These are phyloP conservation scores for Evernia prunastri DNA, from an alignment of 495 filamentous ascomycete species.

Conservation along the genomic window DNA sequence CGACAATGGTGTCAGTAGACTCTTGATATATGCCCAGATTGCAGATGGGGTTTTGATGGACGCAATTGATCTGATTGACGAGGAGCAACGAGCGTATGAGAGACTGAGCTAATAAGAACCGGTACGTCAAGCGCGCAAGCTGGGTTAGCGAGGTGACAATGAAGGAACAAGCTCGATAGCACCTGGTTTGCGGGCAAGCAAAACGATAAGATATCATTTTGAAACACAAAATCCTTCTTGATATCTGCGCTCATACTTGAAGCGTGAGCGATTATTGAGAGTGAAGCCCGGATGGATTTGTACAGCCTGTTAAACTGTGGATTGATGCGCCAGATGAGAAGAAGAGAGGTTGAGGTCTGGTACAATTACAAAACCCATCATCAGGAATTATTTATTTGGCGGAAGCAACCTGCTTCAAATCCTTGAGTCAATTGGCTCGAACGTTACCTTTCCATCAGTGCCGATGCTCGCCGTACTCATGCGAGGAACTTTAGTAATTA, in stretches of 20 bases:
- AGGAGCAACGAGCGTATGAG: slow-evolving; percentile 44
- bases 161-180: not conserved
- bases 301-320: not conserved
- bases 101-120: slow-evolving; percentile 2
- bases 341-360: not conserved
- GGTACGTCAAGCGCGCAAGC: not conserved
- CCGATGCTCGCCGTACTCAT: slow-evolving; percentile 53
- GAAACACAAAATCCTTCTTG: not conserved
- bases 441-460: slow-evolving; percentile 61
- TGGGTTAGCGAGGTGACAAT: not conserved
- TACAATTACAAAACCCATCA: not conserved
- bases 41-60: slow-evolving; percentile 41
- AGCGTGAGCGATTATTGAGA: not conserved
- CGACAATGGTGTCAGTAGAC: slow-evolving; percentile 39
- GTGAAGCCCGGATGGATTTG: not conserved
- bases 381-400: not conserved
- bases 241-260: not conserved
- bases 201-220: not conserved
- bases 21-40: slow-evolving; percentile 48
- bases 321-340: not conserved
- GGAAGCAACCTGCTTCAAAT: not conserved
- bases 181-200: not conserved
- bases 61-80: slow-evolving; percentile 54
- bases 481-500: slow-evolving; percentile 35
- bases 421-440: slow-evolving; percentile 36